Evolutionary conservation across 441 rosid genomes (phyloP), one percentile per base, ranked within the genome.

Genomic region (Gossypium schwendimanii): DNA sequence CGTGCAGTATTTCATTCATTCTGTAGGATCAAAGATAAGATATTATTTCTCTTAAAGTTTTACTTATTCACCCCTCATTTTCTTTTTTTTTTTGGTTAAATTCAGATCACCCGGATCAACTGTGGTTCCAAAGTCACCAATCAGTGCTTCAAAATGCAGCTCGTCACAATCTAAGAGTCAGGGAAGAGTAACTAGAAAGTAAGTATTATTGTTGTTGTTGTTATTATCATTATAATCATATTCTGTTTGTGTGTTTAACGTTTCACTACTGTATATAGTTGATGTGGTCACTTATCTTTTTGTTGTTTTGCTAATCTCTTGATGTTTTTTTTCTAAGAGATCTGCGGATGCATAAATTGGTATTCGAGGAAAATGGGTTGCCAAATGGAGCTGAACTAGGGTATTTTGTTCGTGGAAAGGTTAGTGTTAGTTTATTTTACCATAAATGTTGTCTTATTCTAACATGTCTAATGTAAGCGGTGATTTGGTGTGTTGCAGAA

Each of bases 351-450:
- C 98, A 94, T 75, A 94, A 86, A 77, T 78, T 89, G 78, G 97
- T 91, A 44, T 94, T 94, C 76, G 97, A 92, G 82, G 95, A 88
- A 76, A 88, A 90, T 79, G 73, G 87, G 52, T 83, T 94, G 81
- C 91, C 89, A 26, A 96, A 94, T 81, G 98, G 98, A 82, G 83
- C 97, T 33, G 97, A 94, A 85, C 88, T 94, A 58, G 94, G 89
- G 24, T 92, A 94, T 84, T 92, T 85, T 71, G 80, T 88, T 47
- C 86, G 86, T 73, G 97, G 98, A 80, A 71, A 92, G 97, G 98
- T 90, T 76, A 80, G 82, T 73, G 62, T 63, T 33, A 52, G 39
- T 71, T 53, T 54, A 60, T 65, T 8, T n/a, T 17, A 53, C 17
- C 12, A 24, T 4, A 49, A 1, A 11, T 49, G 41, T 50, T 70